Evolutionary conservation across 192 early-diverging fungal species (phyloP).

Genomic region (Podila epicladia): DNA sequence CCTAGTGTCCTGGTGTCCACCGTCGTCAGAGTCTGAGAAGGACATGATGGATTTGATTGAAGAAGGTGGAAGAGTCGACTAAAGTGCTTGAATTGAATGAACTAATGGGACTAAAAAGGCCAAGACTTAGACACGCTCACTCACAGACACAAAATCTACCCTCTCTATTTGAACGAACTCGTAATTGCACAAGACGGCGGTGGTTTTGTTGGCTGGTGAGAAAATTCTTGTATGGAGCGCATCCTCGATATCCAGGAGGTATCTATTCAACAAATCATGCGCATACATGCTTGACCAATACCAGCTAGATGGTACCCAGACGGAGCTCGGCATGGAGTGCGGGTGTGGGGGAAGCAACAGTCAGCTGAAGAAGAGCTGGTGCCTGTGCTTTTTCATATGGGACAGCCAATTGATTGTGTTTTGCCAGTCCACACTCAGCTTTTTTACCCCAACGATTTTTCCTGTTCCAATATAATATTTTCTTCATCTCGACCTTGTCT

Average conservation of each 20-base stretch:
- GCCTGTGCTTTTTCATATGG: background rate
- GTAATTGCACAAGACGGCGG: too few relatives aligned
- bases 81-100: background rate
- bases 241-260: too few relatives aligned
- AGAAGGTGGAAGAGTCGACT: background rate
- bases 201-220: too few relatives aligned
- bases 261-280: too few relatives aligned
- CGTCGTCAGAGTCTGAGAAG: conserved; percentile 32
- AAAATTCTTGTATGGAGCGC: too few relatives aligned
- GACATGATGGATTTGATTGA: conserved; percentile 24
- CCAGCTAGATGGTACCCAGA: too few relatives aligned
- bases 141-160: background rate
- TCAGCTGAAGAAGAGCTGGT: background rate
- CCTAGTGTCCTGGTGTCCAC: conserved; percentile 2
- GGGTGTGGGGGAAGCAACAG: background rate
- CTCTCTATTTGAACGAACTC: too few relatives aligned
- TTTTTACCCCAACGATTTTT: conserved; percentile 1
- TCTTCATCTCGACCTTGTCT: background rate
- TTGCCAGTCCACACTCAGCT: background rate
- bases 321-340: too few relatives aligned
- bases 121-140: background rate
- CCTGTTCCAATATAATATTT: background rate
- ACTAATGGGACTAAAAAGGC: background rate
- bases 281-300: too few relatives aligned
- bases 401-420: background rate